Evolutionary conservation across 208 protist species (phyloP), one percentile per base, ranked within the genome.

Genomic region (Trypanosoma congolense): DNA sequence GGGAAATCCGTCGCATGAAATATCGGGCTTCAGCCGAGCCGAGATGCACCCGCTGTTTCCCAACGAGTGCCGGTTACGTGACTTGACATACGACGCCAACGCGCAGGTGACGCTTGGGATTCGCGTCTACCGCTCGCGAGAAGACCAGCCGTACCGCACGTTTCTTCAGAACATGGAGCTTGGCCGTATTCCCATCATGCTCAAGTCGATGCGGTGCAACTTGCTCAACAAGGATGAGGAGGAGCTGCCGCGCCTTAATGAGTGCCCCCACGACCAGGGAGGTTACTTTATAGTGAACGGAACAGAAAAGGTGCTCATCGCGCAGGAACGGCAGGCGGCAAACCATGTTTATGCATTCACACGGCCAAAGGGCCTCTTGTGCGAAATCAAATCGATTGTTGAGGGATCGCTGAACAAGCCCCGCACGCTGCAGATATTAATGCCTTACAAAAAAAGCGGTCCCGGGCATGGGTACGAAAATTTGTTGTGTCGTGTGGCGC

Each of bases 231-330:
- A 63, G 43, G 59, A 38, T 21, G 72, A 95, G 46, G 54, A 77
- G 18, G 89, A 90, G 33, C 57, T 97, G 0, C 61, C 70, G 16
- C 49, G 78, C 0, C 31, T 93, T 1, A 93, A 93, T 19, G 96
- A 99, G 76, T 99, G 97, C 67, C 74, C 83, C 22, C 90, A 90
- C 43, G 96, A 98, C 64, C 84, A 92, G 53, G 97, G 97, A 36
- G 98, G 97, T 43, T 99, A 99, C 64, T 99, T 99, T 70, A 85
- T 99, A 21, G 91, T 99, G 36, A 98, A 98, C 62, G 98, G 98
- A 29, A 70, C 70, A n/a, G 98, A 99, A 60, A 98, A 98, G 67
- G 95, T 97, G 3, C 65, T 98, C 12, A 83, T 98, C 42, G 92
- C 90, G 1, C 90, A 97, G 61, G 87, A 94, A 63, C 73, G 78